Conservation (phyloP, 257 asterid genomes). For the Gardenia jasminoides region DNA sequence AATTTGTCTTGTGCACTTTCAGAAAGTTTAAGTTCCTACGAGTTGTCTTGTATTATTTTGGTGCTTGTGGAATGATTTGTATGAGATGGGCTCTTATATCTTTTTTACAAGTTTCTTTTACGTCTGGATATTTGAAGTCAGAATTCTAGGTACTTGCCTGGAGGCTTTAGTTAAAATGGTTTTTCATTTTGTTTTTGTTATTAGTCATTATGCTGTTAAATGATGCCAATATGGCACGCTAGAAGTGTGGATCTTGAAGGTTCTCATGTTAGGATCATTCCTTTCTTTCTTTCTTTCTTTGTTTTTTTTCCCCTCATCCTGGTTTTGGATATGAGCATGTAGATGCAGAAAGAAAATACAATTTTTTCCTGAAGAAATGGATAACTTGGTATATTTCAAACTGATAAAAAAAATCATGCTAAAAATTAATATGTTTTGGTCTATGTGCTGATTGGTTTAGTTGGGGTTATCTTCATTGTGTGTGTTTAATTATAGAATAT, state of each 20-base stretch:
- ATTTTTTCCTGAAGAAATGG: background rate
- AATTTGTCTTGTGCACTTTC: background rate
- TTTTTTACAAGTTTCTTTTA: background rate
- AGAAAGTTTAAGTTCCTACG: background rate
- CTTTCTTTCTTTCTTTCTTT: no score
- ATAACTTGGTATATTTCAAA: background rate
- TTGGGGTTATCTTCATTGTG: background rate
- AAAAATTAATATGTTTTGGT: background rate
- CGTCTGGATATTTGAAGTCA: background rate
- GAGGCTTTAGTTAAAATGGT: background rate
- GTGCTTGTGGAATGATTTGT: background rate
- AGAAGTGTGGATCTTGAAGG: background rate
- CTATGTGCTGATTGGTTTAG: background rate
- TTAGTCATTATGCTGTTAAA: background rate
- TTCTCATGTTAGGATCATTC: no score
- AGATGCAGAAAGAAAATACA: background rate
- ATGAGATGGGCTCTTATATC: background rate
- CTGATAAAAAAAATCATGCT: background rate
- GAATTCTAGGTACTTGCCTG: background rate
- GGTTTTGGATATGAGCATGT: background rate
- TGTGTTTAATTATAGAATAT: conserved; percentile 4
- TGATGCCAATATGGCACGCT: background rate
- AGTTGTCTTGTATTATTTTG: background rate
- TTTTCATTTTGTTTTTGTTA: background rate
- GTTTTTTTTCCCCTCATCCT: no score